Conservation (phyloP, 2,329 filamentous ascomycete species). For the Tolypocladium amazonense region DNA sequence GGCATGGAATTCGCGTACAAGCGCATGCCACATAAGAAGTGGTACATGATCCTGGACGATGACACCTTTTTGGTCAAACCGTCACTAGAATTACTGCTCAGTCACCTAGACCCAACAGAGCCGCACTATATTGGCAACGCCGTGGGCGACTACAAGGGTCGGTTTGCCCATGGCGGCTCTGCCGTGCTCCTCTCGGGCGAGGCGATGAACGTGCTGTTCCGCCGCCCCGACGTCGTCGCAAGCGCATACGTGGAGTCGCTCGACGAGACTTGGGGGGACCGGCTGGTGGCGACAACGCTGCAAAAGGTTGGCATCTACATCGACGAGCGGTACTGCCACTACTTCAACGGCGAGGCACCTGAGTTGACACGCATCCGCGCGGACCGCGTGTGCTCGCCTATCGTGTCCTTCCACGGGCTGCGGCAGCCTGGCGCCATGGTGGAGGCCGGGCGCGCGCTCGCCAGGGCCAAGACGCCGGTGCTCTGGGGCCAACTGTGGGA, state of each 20-base stretch:
- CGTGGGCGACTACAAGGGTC: conserved; percentile 42
- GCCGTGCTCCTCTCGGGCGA: conserved; percentile 40
- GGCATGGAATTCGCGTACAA: conserved; percentile 41
- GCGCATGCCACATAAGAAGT: conserved; percentile 42
- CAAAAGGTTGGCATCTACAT: conserved; percentile 44
- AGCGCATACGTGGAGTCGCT: conserved; percentile 36
- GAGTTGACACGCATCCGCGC: conserved; percentile 34
- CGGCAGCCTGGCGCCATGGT: conserved; percentile 33
- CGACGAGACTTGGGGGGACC: conserved; percentile 42
- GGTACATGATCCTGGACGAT: conserved; percentile 48
- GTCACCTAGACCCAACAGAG: conserved; percentile 34
- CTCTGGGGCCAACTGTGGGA: conserved; percentile 41
- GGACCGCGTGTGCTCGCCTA: conserved; percentile 42
- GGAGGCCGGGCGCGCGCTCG: conserved; percentile 30
- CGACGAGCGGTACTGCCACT: conserved; percentile 40
- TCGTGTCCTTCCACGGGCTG: conserved; percentile 43
- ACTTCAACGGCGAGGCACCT: conserved; percentile 47
- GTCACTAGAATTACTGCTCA: conserved; percentile 35
- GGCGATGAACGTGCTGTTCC: conserved; percentile 36
- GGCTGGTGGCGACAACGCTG: conserved; percentile 40
- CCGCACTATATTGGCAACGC: conserved; percentile 45
- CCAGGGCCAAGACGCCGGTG: conserved; percentile 25
- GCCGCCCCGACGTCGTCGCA: conserved; percentile 28
- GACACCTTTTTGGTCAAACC: conserved; percentile 43
- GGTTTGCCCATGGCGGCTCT: conserved; percentile 48